Base-by-base conservation (phyloP, 2,329 filamentous ascomycete genomes). In the Phialophora tarda region DNA sequence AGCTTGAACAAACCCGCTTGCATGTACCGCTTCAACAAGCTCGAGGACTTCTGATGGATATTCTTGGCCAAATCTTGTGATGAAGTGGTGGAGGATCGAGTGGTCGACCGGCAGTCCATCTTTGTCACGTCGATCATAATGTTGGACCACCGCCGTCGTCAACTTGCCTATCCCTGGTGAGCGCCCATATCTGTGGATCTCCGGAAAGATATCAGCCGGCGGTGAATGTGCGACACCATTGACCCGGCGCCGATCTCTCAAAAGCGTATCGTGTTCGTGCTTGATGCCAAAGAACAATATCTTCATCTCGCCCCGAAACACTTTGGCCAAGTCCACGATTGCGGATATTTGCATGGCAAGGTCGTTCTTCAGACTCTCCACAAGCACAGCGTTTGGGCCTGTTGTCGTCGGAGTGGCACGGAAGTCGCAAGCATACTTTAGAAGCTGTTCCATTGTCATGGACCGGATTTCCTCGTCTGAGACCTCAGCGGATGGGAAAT, bases 21-120 rank as follows among this genome's bases (percentile, higher is more conserved):
- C 61, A 38, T 70, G 56, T n/a, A 70, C 50, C 11, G 32, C 28
- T 28, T 67, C 66, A 11, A 71, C 53, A 7, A 71, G 62, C 21
- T 38, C 26, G 23, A 67, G 51, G 11, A 64, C 69, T 30, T 69
- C 65, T 1, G 28, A n/a, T 34, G 66, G 62, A 17, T 62, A 41
- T 23, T 63, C 48, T 2, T 38, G 17, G 12, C 47, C 44, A 24
- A 70, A 32, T 10, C 50, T 47, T 14, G 21, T 47, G 4, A 69
- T 38, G 56, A 65, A 21, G 17, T 53, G 51, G 34, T 64, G 50
- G 11, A 71, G 68, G 12, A 70, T n/a, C 12, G 64, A 58, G 53
- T 69, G 68, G 47, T 64, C 59, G 8, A 62, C 47, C 1, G 51
- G 50, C 10, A 65, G 28, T 14, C 59, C 53, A 5, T 64, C 32